Base-by-base conservation (phyloP, 2,329 filamentous ascomycete species). In the Xylogone sp. region DNA sequence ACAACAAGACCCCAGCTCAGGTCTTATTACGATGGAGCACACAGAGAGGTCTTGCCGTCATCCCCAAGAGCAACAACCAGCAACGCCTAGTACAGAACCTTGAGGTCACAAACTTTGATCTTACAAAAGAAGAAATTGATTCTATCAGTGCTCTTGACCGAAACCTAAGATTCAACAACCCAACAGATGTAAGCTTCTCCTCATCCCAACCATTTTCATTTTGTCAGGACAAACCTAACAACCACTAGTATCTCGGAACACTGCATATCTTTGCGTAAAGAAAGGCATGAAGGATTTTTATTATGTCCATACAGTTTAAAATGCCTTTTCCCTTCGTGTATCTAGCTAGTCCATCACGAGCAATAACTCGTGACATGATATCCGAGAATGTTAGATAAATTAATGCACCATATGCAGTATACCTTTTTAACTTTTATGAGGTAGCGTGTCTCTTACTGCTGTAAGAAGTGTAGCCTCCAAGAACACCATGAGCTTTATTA, bases 21-120 rank as follows among this genome's bases (percentile, higher is more conserved):
- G 78, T 95, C 21, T 78, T 95, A 56, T 78, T 96, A 59, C 81
- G 90, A 61, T 96, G 90, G 90, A 82, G 88, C 18, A 94, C 90
- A 19, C 88, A 94, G 77, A 80, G 86, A 48, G 82, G 82, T 34
- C 76, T 93, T 51, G 87, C 88, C 42, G 86, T 93, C 61, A 93
- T 93, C 61, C 88, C 87, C 62, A 92, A 91, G 80, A 85, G 79
- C 56, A 84, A 79, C 63, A 73, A 76, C 69, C 70, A 77, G 70
- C 58, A 65, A 59, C 53, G 72, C 59, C 77, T 88, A 68, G 67
- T 71, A 50, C 75, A 85, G 74, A 90, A 90, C 71, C 70, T 90
- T 56, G 79, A 83, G 60, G 80, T 82, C 55, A 78, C 74, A 58
- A 73, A 71, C 57, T 90, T 87, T 65, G 76, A 87, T 59, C 73